Base-by-base conservation (phyloP, 2,329 filamentous ascomycete genomes). In the Aspergillus aculeatinus region DNA sequence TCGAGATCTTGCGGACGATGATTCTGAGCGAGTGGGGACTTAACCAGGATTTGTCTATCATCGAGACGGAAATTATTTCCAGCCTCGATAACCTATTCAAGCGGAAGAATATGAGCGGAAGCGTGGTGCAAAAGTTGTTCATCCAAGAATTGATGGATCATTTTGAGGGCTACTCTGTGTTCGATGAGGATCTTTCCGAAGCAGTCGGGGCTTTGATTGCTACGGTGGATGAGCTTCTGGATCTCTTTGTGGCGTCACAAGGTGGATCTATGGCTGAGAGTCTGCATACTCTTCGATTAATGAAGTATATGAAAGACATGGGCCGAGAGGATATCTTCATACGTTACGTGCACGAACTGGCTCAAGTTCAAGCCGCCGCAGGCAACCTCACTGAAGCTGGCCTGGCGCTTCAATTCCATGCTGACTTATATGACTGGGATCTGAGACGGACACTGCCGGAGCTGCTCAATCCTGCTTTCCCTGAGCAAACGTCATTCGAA, bases 1-100 rank as follows among this genome's bases (percentile, higher is more conserved):
- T 97, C 31, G 91, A 96, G 73, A 90, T 99, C 21, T 78, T 99
- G 63, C 92, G 96, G 74, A 96, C 92, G 2, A 99, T 99, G 95
- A 96, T 99, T 69, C 88, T 98, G 66, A 96, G 93, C 77, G 95
- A 99, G 76, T 99, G 95, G 95, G 93, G 92, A 16, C 78, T 99
- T 64, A 97, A 92, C 72, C 91, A 96, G 72, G 94, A 98, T 72
- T 79, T 99, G 51, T 89, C 89, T 2, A 87, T 95, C 51, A 90
- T 99, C 55, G 93, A 98, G 76, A 95, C 92, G 2, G 95, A 97
- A 76, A 93, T 98, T 81, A 96, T 99, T 68, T 94, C 97, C 70
- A 96, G 91, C 65, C 79, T 99, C 57, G 95, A 99, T 72, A 82
- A 85, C 25, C 86, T 96, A 55, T 97, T 97, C 82, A 96, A 97